Percentiles rank a stretch among this genome's conserved stretches.
Evolutionary conservation across 2,329 filamentous ascomycete genomes (phyloP).

Genomic region (Aaosphaeria pasadenensis): DNA sequence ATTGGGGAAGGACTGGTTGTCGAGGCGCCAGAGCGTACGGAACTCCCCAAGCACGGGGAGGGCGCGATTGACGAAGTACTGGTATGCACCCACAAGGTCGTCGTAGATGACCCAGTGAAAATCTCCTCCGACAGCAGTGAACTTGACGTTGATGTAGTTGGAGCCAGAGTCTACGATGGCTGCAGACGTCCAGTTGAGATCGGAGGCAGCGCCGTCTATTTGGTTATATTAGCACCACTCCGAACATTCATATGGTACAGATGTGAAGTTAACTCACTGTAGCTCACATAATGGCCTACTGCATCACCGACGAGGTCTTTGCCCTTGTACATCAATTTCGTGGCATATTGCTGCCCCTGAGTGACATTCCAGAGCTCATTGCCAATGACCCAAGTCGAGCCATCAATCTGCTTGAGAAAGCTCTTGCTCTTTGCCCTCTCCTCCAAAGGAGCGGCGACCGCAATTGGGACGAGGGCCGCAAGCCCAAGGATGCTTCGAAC

Average conservation of each 20-base stretch:
- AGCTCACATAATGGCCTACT: slow-evolving; percentile 45
- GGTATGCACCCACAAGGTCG: slow-evolving; percentile 52
- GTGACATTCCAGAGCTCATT: slow-evolving; percentile 45
- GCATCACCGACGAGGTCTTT: slow-evolving; percentile 43
- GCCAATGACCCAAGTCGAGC: slow-evolving; percentile 37
- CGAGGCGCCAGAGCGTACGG: slow-evolving; percentile 50
- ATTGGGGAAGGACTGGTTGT: slow-evolving; percentile 48
- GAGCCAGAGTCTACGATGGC: slow-evolving; percentile 39
- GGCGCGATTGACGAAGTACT: slow-evolving; percentile 53
- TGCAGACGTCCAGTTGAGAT: slow-evolving; percentile 49
- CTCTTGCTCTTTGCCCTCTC: slow-evolving; percentile 10
- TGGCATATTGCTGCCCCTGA: slow-evolving; percentile 36
- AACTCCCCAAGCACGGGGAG: slow-evolving; percentile 51
- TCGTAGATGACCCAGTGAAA: slow-evolving; percentile 54
- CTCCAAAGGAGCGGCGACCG: background rate
- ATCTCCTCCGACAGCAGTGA: slow-evolving; percentile 47
- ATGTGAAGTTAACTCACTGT: slow-evolving; percentile 28
- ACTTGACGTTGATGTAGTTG: slow-evolving; percentile 49
- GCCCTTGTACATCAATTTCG: slow-evolving; percentile 41
- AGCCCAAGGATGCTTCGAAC: background rate
- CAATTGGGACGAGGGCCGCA: background rate
- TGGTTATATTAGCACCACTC: background rate
- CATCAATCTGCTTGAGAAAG: slow-evolving; percentile 32
- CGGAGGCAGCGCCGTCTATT: slow-evolving; percentile 46
- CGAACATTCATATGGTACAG: background rate